These are phyloP conservation scores for Russula griseocarnosa DNA, from an alignment of 768 basidiomycete genomes.

Conservation along the genomic window DNA sequence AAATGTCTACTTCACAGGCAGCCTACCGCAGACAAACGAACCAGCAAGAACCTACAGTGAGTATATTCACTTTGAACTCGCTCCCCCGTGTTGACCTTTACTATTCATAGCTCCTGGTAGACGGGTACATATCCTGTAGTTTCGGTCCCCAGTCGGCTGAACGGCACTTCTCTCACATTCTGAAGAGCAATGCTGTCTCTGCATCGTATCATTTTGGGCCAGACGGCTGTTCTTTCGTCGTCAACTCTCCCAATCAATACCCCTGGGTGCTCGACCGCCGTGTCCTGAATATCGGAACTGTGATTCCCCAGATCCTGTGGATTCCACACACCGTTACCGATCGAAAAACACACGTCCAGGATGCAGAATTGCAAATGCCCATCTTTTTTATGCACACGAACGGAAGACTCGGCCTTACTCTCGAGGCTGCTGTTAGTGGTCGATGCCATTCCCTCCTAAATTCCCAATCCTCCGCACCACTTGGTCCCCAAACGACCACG, in stretches of 20 bases:
- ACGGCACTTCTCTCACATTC: background rate
- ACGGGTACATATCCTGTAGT: conserved; percentile 11
- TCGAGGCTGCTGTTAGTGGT: conserved; percentile 2
- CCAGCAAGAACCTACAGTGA: background rate
- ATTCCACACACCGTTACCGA: conserved; percentile 1
- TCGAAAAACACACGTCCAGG: conserved; percentile 5
- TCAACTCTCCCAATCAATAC: background rate
- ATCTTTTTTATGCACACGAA: conserved; percentile 12
- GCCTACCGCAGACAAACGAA: background rate
- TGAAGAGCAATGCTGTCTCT: background rate
- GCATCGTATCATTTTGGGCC: background rate
- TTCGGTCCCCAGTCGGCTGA: background rate
- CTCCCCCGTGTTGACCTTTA: background rate
- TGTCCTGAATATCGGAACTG: no score
- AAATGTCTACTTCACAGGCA: background rate
- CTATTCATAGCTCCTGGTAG: conserved; percentile 8
- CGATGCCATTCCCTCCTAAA: conserved; percentile 6
- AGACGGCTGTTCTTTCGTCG: background rate
- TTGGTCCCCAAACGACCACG: conserved; percentile 5
- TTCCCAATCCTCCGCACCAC: background rate
- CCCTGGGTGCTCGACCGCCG: no score
- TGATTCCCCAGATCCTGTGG: no score
- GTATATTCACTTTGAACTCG: background rate
- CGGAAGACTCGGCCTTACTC: conserved; percentile 15
- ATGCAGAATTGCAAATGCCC: conserved; percentile 19